phyloP scores from a whole-genome alignment of 306 rosid genomes.

The Senna tora region DNA sequence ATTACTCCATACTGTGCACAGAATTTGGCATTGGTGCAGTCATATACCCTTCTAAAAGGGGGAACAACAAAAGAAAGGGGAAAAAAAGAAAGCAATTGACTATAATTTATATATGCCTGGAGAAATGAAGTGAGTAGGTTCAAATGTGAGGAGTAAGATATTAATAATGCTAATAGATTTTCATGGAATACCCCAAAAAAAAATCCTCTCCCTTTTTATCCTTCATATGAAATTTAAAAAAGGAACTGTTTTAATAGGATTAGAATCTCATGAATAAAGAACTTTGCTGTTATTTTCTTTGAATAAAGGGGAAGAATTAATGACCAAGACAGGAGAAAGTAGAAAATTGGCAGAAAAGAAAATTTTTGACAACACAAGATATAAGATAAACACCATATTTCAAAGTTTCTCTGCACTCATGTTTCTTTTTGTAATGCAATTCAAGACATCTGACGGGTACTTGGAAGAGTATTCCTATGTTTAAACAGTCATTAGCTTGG shows the following conservation, averaged over 20 bases:
- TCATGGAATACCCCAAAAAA: neutral
- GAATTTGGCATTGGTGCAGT: slow-evolving; percentile 79
- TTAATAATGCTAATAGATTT: slow-evolving; percentile 1
- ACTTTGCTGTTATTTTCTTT: neutral
- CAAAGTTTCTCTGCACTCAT: neutral
- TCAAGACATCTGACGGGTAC: slow-evolving; percentile 5
- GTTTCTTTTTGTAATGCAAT: neutral
- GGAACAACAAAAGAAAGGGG: slow-evolving; percentile 43
- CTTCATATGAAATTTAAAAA: neutral
- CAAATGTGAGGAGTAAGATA: slow-evolving; percentile 36
- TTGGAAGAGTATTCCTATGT: slow-evolving; percentile 23
- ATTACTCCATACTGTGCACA: slow-evolving; percentile 96
- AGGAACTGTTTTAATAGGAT: neutral
- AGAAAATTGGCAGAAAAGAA: neutral
- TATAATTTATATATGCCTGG: slow-evolving; percentile 46
- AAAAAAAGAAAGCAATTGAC: slow-evolving; percentile 47
- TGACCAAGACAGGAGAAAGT: slow-evolving; percentile 11
- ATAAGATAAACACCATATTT: neutral
- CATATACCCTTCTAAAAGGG: slow-evolving; percentile 71
- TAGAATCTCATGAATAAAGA: neutral
- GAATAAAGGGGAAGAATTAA: neutral
- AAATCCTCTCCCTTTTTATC: neutral
- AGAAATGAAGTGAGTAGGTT: slow-evolving; percentile 38
- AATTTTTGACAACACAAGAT: neutral
- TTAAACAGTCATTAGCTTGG: slow-evolving; percentile 20